Percentiles rank a stretch among this genome's conserved stretches.
These are phyloP conservation scores for Aspergillus sp. DNA, from an alignment of 2,329 filamentous ascomycete genomes.

Conservation along the genomic window DNA sequence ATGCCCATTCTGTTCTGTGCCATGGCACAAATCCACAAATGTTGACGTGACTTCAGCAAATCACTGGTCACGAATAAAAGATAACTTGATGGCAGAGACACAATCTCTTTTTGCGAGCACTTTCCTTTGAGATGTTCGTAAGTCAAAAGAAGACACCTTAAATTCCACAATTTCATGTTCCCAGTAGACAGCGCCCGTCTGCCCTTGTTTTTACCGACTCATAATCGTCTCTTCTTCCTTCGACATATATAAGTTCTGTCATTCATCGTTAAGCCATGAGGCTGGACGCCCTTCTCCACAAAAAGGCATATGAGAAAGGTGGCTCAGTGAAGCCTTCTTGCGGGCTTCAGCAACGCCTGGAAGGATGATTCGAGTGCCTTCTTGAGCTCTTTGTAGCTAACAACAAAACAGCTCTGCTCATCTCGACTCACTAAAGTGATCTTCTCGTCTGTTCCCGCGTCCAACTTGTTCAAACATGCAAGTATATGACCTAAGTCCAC, in stretches of 20 bases:
- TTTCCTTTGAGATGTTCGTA: too few relatives aligned
- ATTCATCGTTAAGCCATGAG: not conserved
- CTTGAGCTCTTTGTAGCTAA: constrained; percentile 86
- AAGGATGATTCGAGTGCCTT: constrained; percentile 58
- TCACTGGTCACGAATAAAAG: too few relatives aligned
- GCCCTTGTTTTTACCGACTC: too few relatives aligned
- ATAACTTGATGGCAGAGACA: too few relatives aligned
- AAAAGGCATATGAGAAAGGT: not conserved
- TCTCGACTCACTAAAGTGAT: constrained; percentile 83
- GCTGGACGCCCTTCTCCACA: not conserved
- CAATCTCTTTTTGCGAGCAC: too few relatives aligned
- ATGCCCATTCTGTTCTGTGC: not conserved
- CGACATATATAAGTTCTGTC: too few relatives aligned
- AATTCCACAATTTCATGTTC: too few relatives aligned
- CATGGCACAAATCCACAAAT: too few relatives aligned
- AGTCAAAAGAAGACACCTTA: too few relatives aligned
- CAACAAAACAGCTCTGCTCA: constrained; percentile 81
- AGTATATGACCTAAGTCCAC: constrained; percentile 86
- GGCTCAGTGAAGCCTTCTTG: constrained; percentile 29
- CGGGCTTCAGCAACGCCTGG: constrained; percentile 50
- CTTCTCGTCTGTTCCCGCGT: constrained; percentile 82
- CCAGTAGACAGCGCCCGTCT: too few relatives aligned
- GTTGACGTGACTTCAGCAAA: too few relatives aligned
- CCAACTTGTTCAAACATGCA: constrained; percentile 82
- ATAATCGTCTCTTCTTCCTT: too few relatives aligned